Conservation (phyloP, 768 basidiomycete species). For the Chiua virens region DNA sequence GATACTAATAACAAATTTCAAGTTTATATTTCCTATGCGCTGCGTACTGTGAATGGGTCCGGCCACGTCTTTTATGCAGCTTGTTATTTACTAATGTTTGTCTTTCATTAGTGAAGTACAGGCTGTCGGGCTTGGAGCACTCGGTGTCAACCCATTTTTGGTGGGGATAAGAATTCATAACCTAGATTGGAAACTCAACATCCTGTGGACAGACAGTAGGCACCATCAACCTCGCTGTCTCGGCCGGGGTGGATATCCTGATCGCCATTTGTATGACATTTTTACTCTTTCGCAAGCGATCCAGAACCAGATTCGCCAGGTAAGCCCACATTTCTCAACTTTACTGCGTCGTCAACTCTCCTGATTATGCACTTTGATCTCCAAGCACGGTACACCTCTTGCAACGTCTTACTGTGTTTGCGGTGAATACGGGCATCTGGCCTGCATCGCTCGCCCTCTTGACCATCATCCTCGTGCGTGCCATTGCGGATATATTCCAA, state of each 20-base stretch:
- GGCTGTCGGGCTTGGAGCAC: not conserved
- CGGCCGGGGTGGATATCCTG: constrained; percentile 1
- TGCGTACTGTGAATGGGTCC: not conserved
- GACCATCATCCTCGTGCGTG: constrained; percentile 46
- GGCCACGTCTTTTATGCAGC: not conserved
- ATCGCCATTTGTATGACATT: constrained; percentile 3
- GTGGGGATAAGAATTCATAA: not conserved
- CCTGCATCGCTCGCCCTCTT: constrained; percentile 52
- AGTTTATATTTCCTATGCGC: not conserved
- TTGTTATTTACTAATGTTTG: not conserved
- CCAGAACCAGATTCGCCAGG: not conserved
- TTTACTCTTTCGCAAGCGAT: not conserved
- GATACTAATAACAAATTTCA: not conserved
- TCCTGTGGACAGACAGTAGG: not conserved
- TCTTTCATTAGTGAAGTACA: not conserved
- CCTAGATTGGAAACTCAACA: not conserved
- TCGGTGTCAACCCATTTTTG: not conserved
- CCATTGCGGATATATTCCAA: too few species aligned
- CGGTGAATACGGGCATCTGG: constrained; percentile 35
- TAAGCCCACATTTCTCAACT: not conserved
- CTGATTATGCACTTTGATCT: too few species aligned
- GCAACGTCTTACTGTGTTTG: not conserved
- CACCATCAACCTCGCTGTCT: not conserved
- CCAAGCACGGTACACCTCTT: not conserved
- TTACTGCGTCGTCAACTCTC: too few species aligned